These are phyloP conservation scores for Scleroderma bovista DNA, from an alignment of 768 basidiomycete genomes.

Conservation along the genomic window DNA sequence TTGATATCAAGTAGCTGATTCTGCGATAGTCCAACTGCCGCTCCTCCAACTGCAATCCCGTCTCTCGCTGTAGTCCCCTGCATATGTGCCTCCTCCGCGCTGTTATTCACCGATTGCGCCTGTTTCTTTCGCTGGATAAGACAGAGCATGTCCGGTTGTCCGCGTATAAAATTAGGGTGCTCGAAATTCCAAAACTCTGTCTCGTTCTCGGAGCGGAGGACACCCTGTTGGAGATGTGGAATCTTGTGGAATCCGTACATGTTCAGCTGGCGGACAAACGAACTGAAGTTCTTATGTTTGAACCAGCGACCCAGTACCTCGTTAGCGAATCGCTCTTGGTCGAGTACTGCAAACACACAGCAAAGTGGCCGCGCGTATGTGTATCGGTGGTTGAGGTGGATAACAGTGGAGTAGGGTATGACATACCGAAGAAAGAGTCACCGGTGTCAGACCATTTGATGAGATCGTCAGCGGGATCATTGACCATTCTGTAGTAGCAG, in stretches of 20 bases:
- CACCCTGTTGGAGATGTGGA: conserved; percentile 93
- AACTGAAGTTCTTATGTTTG: conserved; percentile 96
- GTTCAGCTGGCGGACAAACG: conserved; percentile 91
- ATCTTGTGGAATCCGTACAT: conserved; percentile 98
- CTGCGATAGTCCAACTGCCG: conserved; percentile 28
- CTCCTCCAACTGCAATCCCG: neutral
- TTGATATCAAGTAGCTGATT: conserved; percentile 70
- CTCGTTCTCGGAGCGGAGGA: conserved; percentile 75
- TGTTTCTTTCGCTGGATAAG: conserved; percentile 85
- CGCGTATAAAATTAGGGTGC: conserved; percentile 83
- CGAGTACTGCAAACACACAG: conserved; percentile 55
- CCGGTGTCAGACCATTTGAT: conserved; percentile 91
- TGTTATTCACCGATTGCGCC: conserved; percentile 19
- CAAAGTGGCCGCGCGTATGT: neutral
- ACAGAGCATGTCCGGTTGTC: conserved; percentile 81
- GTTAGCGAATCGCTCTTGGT: conserved; percentile 84
- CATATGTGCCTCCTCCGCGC: conserved; percentile 19
- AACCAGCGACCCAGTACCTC: conserved; percentile 92
- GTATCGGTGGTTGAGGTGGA: neutral
- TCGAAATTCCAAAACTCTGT: conserved; percentile 90
- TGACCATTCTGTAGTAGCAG: conserved; percentile 69
- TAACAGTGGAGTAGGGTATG: neutral
- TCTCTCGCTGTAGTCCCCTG: neutral
- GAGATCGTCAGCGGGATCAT: conserved; percentile 75
- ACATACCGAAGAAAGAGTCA: conserved; percentile 84